Percentiles rank a stretch among this genome's conserved stretches.
phyloP scores from a whole-genome alignment of 768 basidiomycete genomes.

The Thelephora aurantiotincta region DNA sequence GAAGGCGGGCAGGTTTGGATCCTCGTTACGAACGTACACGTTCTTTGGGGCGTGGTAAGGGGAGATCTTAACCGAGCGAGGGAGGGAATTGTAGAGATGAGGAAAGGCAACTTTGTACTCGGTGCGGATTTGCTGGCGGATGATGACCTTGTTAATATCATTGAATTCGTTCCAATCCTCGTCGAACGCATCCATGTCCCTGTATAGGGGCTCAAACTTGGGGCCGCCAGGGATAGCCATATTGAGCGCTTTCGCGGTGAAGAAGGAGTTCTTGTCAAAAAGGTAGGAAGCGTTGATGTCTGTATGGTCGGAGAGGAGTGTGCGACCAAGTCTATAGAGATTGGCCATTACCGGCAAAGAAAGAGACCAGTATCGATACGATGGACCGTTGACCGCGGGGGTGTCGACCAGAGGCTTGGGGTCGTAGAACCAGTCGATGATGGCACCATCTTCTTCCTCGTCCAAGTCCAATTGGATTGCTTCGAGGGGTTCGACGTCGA shows the following conservation, averaged over 20 bases:
- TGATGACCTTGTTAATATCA: slow-evolving; percentile 99
- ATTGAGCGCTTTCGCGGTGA: slow-evolving; percentile 94
- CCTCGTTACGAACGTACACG: slow-evolving; percentile 97
- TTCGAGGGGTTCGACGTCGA: slow-evolving; percentile 96
- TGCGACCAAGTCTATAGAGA: slow-evolving; percentile 88
- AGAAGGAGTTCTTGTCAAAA: slow-evolving; percentile 96
- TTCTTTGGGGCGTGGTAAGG: slow-evolving; percentile 92
- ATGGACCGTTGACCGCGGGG: slow-evolving; percentile 80
- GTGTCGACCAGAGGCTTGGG: slow-evolving; percentile 88
- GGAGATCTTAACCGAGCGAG: slow-evolving; percentile 85
- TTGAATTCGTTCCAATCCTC: slow-evolving; percentile 99
- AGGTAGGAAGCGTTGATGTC: slow-evolving; percentile 87
- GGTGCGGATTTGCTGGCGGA: slow-evolving; percentile 94
- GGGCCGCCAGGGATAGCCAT: slow-evolving; percentile 97
- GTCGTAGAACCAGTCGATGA: slow-evolving; percentile 98
- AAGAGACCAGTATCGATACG: slow-evolving; percentile 88
- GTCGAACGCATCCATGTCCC: slow-evolving; percentile 95
- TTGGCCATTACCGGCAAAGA: slow-evolving; percentile 94
- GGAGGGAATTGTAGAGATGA: slow-evolving; percentile 95
- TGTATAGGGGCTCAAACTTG: slow-evolving; percentile 93
- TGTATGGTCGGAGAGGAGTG: slow-evolving; percentile 83
- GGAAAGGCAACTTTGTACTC: slow-evolving; percentile 99
- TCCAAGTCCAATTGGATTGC: slow-evolving; percentile 96
- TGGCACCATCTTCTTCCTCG: slow-evolving; percentile 78
- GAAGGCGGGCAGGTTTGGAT: slow-evolving; percentile 98